Percentiles rank a stretch among this genome's conserved stretches.
Evolutionary conservation across 177 flowering plant species (phyloP).

Genomic region (Vitis hybrid): DNA sequence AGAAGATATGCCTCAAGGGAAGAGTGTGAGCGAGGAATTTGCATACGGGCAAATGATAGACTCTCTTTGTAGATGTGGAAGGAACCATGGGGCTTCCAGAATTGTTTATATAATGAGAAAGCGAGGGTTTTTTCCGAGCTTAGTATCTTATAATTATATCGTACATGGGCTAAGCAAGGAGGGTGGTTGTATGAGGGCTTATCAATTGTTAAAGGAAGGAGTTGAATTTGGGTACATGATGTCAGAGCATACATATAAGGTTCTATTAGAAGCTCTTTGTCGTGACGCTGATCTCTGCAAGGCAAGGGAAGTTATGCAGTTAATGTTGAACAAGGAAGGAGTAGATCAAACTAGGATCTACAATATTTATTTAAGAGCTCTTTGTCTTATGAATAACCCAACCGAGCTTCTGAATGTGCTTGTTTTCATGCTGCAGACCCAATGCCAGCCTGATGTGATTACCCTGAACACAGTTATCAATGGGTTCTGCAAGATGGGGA

Average conservation of each 20-base stretch:
- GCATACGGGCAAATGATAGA: slow-evolving; percentile 86
- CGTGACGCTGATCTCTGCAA: slow-evolving; percentile 48
- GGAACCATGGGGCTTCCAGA: slow-evolving; percentile 81
- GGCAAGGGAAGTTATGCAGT: slow-evolving; percentile 55
- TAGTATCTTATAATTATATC: slow-evolving; percentile 64
- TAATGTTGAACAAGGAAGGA: slow-evolving; percentile 53
- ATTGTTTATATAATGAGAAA: slow-evolving; percentile 85
- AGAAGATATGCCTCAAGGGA: slow-evolving; percentile 81
- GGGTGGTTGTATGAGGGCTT: slow-evolving; percentile 86
- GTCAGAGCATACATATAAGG: slow-evolving; percentile 64
- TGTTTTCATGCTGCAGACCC: slow-evolving; percentile 65
- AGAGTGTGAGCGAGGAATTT: slow-evolving; percentile 50
- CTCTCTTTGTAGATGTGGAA: slow-evolving; percentile 68
- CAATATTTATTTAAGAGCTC: slow-evolving; percentile 81
- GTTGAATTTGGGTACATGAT: slow-evolving; percentile 58
- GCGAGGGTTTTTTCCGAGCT: slow-evolving; percentile 58
- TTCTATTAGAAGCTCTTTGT: slow-evolving; percentile 72
- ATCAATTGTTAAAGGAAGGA: slow-evolving; percentile 79
- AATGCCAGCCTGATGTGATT: slow-evolving; percentile 72
- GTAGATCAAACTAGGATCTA: slow-evolving; percentile 57
- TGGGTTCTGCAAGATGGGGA: slow-evolving; percentile 82
- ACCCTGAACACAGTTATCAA: slow-evolving; percentile 76
- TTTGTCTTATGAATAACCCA: slow-evolving; percentile 58
- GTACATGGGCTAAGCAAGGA: slow-evolving; percentile 75
- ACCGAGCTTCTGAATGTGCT: slow-evolving; percentile 82